Evolutionary conservation across 75 land plant genomes (phyloP), one percentile per base, ranked within the genome.

Genomic region (Cunninghamia lanceolata): DNA sequence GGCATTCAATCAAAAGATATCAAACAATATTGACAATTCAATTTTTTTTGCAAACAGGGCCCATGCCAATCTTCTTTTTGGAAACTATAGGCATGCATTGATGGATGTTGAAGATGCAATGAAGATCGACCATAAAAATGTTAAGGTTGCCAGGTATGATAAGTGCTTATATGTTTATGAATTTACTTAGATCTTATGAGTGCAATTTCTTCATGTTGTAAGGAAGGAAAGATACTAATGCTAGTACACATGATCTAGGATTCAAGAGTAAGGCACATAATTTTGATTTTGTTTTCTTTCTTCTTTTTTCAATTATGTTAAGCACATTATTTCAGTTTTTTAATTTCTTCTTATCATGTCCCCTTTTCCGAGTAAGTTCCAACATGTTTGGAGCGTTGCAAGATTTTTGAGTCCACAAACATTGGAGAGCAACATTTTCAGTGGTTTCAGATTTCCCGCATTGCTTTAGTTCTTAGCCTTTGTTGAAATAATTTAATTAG

Each of bases 11-110:
- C 99, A 98, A 89, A 94, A 94, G 43, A 91, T 86, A 34, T 82
- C 88, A 52, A 85, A 86, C 73, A 90, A 91, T 74, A 78, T 86
- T n/a, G 92, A 91, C 54, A 89, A 76, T 40, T 93, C 97, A 1
- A 40, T 98, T 66, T 77, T 95, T 47, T 94, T 77, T 87, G 87
- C 98, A 13, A 96, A 98, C 86, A 90, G 98, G 52, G 94, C 98
- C 3, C 98, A 98, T 89, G 99, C 94, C 75, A 92, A 98, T 90
- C 85, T 98, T 34, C 87, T 98, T 16, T 88, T 98, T 40, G 98
- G 97, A 38, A 98, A 98, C 45, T 85, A 94, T 68, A 91, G 98
- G 68, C 93, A 94, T 45, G 93, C 98, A 46, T 86, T 95, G 3
- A 45, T 40, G 13, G 98, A 98, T 93, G 94, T 97, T 53, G 88